These are phyloP conservation scores for Quercus tomentella DNA, from an alignment of 331 rosid genomes.

Conservation along the genomic window DNA sequence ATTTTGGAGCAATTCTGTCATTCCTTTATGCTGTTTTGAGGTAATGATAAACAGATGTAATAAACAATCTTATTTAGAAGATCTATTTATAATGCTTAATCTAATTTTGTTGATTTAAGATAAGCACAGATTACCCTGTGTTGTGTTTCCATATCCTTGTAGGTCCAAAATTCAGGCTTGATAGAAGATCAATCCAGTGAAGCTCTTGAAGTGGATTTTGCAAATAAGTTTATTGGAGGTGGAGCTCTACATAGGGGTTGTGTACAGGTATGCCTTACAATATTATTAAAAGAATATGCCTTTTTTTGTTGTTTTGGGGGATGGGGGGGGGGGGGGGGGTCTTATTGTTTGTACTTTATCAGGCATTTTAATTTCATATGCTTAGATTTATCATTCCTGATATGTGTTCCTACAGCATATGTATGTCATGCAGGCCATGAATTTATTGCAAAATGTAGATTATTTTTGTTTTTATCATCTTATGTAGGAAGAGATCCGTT, in stretches of 20 bases:
- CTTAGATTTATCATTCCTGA: not conserved
- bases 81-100: not conserved
- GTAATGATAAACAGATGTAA: constrained; percentile 28
- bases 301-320: constrained; percentile 9
- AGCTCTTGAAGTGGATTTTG: constrained; percentile 93
- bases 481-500: constrained; percentile 90
- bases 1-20: constrained; percentile 67
- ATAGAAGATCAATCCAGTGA: constrained; percentile 76
- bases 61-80: constrained; percentile 7
- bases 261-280: constrained; percentile 59
- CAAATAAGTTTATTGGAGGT: constrained; percentile 85
- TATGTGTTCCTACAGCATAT: constrained; percentile 6
- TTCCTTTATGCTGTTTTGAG: constrained; percentile 77
- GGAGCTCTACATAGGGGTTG: constrained; percentile 86
- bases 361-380: not conserved
- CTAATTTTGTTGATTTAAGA: constrained; percentile 10
- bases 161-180: constrained; percentile 66
- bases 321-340: too few relatives aligned
- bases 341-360: not conserved
- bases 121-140: not conserved
- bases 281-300: not conserved
- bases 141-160: constrained; percentile 19
- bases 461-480: constrained; percentile 20
- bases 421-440: constrained; percentile 9
- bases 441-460: constrained; percentile 10